phyloP scores from a whole-genome alignment of 2,329 filamentous ascomycete genomes.

The Diaporthe capsici region DNA sequence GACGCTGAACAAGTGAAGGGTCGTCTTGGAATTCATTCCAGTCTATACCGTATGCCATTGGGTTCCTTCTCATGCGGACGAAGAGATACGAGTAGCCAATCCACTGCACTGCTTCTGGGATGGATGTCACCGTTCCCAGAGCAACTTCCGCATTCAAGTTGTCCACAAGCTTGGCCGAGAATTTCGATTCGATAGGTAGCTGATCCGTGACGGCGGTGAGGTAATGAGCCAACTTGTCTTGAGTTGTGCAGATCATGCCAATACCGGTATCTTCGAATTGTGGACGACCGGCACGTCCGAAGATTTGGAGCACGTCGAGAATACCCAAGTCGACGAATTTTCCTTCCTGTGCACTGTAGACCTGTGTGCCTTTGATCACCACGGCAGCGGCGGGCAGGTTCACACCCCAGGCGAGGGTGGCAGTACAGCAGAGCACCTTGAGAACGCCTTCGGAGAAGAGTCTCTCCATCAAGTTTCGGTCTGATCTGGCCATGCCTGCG shows the following conservation, averaged over 20 bases:
- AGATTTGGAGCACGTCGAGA: slow-evolving; percentile 96
- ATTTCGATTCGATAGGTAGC: slow-evolving; percentile 96
- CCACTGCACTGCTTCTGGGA: slow-evolving; percentile 95
- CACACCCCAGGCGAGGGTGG: slow-evolving; percentile 98
- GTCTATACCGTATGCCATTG: slow-evolving; percentile 93
- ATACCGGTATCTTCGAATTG: slow-evolving; percentile 99
- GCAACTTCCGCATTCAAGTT: slow-evolving; percentile 97
- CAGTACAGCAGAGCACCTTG: slow-evolving; percentile 97
- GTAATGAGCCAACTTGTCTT: slow-evolving; percentile 94
- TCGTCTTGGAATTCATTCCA: slow-evolving; percentile 93
- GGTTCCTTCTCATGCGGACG: slow-evolving; percentile 94
- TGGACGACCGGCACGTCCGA: slow-evolving; percentile 96
- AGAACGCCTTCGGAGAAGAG: slow-evolving; percentile 93
- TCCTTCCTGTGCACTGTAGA: slow-evolving; percentile 96
- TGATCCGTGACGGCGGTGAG: slow-evolving; percentile 94
- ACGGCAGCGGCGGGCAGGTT: slow-evolving; percentile 97
- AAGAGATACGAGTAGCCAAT: slow-evolving; percentile 98
- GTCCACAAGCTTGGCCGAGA: slow-evolving; percentile 93
- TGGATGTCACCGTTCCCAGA: slow-evolving; percentile 93
- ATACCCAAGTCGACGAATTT: slow-evolving; percentile 98
- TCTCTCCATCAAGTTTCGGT: slow-evolving; percentile 95
- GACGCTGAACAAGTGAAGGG: slow-evolving; percentile 86
- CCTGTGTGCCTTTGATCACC: slow-evolving; percentile 96
- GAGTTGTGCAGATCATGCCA: slow-evolving; percentile 96
- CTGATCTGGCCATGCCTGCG: slow-evolving; percentile 94